Percentiles rank a stretch among this genome's conserved stretches.
Conservation (phyloP, 495 filamentous ascomycete genomes). For the Trichoderma erinaceum region DNA sequence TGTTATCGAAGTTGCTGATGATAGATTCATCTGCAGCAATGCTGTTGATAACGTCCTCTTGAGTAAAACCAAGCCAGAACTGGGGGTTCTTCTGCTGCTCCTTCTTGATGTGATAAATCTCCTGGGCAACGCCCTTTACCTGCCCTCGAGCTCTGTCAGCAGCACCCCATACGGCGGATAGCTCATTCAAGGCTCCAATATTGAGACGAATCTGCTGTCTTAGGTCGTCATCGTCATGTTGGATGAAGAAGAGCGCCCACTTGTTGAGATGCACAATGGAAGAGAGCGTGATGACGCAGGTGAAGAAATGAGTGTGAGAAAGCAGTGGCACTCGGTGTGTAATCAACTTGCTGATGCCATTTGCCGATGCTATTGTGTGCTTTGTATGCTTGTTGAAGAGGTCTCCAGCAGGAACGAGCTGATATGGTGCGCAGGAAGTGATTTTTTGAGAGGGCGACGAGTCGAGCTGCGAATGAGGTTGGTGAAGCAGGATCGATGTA, state of each 20-base stretch:
- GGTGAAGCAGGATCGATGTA: slow-evolving; percentile 67
- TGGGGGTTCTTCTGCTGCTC: slow-evolving; percentile 43
- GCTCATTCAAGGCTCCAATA: slow-evolving; percentile 71
- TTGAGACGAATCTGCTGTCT: slow-evolving; percentile 75
- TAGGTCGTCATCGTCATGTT: slow-evolving; percentile 60
- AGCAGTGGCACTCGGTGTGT: slow-evolving; percentile 66
- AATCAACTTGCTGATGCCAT: slow-evolving; percentile 69
- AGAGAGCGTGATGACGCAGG: slow-evolving; percentile 69
- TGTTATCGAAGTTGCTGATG: slow-evolving; percentile 44
- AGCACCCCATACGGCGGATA: slow-evolving; percentile 71
- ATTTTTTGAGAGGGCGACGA: slow-evolving; percentile 48
- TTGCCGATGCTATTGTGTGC: slow-evolving; percentile 72
- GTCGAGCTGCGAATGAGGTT: slow-evolving; percentile 58
- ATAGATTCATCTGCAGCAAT: slow-evolving; percentile 49
- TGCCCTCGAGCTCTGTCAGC: slow-evolving; percentile 66
- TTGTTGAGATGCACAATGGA: slow-evolving; percentile 56
- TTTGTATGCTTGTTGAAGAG: slow-evolving; percentile 66
- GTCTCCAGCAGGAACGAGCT: slow-evolving; percentile 48
- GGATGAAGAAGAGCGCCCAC: slow-evolving; percentile 50
- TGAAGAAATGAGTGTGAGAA: slow-evolving; percentile 84
- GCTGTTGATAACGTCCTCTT: slow-evolving; percentile 50
- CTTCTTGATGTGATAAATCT: slow-evolving; percentile 54
- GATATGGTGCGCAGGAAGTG: slow-evolving; percentile 52
- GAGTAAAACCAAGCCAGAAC: slow-evolving; percentile 47
- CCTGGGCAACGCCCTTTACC: slow-evolving; percentile 64